phyloP scores from a whole-genome alignment of 2,329 filamentous ascomycete species.

The Monilinia laxa region DNA sequence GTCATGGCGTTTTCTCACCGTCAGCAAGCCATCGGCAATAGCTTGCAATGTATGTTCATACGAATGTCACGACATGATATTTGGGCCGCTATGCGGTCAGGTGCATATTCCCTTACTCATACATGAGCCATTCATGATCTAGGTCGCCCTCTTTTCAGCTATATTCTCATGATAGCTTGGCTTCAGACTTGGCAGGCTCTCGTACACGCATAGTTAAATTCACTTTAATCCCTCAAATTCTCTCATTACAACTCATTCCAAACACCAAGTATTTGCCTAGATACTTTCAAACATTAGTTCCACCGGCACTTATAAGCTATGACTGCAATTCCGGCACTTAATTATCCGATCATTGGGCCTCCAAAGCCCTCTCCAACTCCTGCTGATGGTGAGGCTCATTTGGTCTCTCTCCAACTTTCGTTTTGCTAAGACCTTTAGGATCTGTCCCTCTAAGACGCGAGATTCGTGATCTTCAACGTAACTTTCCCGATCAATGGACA shows the following conservation, averaged over 20 bases:
- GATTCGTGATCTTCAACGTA: constrained; percentile 63
- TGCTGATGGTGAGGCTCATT: constrained; percentile 27
- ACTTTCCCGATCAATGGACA: constrained; percentile 65
- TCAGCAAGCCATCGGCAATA: constrained; percentile 7
- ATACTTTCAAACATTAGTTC: neutral
- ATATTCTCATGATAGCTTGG: constrained; percentile 14
- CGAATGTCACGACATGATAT: neutral
- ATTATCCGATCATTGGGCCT: constrained; percentile 31
- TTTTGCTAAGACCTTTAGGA: constrained; percentile 25
- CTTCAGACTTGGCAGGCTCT: neutral
- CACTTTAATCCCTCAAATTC: constrained; percentile 16
- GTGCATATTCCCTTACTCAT: constrained; percentile 8
- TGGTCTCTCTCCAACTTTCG: neutral
- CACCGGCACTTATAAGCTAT: constrained; percentile 2
- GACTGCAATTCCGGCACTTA: constrained; percentile 27
- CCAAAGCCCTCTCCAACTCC: constrained; percentile 28
- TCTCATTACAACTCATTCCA: neutral
- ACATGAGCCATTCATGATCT: neutral
- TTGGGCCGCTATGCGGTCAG: neutral
- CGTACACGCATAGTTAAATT: neutral
- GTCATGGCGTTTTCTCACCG: constrained; percentile 9
- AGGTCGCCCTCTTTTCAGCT: constrained; percentile 9
- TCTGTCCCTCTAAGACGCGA: constrained; percentile 55
- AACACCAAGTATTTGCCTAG: neutral
- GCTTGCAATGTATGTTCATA: neutral